phyloP scores from a whole-genome alignment of 352 stramenopile species.

The Globisporangium lucens region DNA sequence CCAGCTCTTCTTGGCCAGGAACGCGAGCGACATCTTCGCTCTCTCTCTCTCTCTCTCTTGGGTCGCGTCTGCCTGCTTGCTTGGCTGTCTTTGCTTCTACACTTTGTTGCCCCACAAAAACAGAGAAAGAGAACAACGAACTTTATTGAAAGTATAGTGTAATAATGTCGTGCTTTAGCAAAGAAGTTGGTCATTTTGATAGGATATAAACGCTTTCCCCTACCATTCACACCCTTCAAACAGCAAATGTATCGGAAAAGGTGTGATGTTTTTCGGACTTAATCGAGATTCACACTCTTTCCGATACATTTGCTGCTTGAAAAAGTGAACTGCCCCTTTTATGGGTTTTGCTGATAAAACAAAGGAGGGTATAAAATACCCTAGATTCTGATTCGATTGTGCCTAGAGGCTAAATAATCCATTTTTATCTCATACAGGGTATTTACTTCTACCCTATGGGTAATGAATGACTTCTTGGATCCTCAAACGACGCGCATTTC shows the following conservation, averaged over 20 bases:
- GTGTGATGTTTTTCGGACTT: too few relatives aligned
- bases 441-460: not conserved
- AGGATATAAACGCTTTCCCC: too few relatives aligned
- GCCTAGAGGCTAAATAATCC: not conserved
- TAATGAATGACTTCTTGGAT: not conserved
- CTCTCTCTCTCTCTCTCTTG: not conserved
- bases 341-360: too few relatives aligned
- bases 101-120: not conserved
- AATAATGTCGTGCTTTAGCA: not conserved
- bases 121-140: not conserved
- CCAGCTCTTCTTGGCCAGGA: conserved; percentile 97
- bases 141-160: not conserved
- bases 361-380: too few relatives aligned
- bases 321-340: too few relatives aligned
- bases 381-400: too few relatives aligned
- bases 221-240: too few relatives aligned
- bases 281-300: too few relatives aligned
- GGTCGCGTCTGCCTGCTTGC: not conserved
- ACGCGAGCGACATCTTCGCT: conserved; percentile 84
- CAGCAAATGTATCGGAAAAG: too few relatives aligned
- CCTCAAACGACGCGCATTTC: not conserved
- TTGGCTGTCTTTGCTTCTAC: not conserved
- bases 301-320: too few relatives aligned
- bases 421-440: too few relatives aligned
- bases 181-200: too few relatives aligned